Evolutionary conservation across 2,329 filamentous ascomycete species (phyloP), one percentile per base, ranked within the genome.

Genomic region (Neopestalotiopsis rosae): DNA sequence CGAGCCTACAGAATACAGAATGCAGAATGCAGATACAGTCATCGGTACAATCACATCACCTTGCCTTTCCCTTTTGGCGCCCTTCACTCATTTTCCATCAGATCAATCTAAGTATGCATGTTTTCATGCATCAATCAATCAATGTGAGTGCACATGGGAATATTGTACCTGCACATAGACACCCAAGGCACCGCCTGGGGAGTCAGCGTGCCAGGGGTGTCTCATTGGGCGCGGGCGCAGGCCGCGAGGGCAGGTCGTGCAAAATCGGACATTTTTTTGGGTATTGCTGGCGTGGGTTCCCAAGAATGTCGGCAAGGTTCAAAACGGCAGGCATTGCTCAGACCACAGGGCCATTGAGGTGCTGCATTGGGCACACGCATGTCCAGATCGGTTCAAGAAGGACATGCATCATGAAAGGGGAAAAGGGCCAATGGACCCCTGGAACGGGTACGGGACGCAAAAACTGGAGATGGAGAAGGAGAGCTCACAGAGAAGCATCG

Each of bases 261-360:
- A 64, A 64, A 64, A 45, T 66, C 63, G 63, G 63, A 66, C 49
- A 66, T 66, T 62, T 66, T 66, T 52, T 52, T 52, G 45, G 63
- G 24, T 28, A 28, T 66, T 57, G 63, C 30, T 20, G 63, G 63
- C 63, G 63, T 66, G 40, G 63, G 40, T 28, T 66, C 42, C 20
- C 20, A 66, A 45, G 40, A 34, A 61, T 66, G 42, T 34, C 63
- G 52, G 42, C 63, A 66, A 66, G 63, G 49, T 66, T 66, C 45
- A 66, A 24, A 52, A 57, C 30, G 65, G 40, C 66, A 67, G 59
- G 66, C 66, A 67, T 67, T 59, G 66, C 66, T 67, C 66, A 62
- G 66, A 67, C 66, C 66, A 49, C 42, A 17, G 40, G 7, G 42
- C 64, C 28, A 42, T 59, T 61, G 32, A 24, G 56, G 32, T 61